Conservation (phyloP, 768 basidiomycete species). For the Dentipellis sp. region DNA sequence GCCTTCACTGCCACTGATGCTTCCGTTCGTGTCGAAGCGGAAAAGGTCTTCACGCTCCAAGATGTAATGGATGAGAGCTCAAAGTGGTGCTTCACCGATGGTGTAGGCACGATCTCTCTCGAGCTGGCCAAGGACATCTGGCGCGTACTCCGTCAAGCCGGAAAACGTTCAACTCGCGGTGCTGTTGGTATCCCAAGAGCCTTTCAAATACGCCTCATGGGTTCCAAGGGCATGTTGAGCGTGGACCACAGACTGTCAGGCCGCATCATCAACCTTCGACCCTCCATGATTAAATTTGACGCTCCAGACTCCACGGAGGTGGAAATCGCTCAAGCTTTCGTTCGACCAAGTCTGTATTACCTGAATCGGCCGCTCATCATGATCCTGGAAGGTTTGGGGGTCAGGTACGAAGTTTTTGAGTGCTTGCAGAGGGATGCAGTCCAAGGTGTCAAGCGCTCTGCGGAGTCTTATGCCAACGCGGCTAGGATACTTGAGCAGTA, state of each 20-base stretch:
- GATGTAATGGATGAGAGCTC: slow-evolving; percentile 34
- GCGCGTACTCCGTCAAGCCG: slow-evolving; percentile 28
- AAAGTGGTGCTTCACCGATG: slow-evolving; percentile 55
- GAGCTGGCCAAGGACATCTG: slow-evolving; percentile 43
- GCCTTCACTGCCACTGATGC: slow-evolving; percentile 71
- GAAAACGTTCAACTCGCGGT: slow-evolving; percentile 25
- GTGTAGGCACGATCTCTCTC: slow-evolving; percentile 54
- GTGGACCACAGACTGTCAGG: slow-evolving; percentile 47
- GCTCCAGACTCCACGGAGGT: slow-evolving; percentile 35
- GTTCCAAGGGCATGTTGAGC: slow-evolving; percentile 58
- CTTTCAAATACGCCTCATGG: slow-evolving; percentile 52
- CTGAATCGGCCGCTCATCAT: slow-evolving; percentile 60
- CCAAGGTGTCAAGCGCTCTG: slow-evolving; percentile 33
- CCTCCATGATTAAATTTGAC: slow-evolving; percentile 65
- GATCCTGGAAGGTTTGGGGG: slow-evolving; percentile 50
- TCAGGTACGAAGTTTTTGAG: slow-evolving; percentile 45
- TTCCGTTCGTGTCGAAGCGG: slow-evolving; percentile 32
- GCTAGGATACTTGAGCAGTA: slow-evolving; percentile 42
- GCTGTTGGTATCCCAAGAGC: slow-evolving; percentile 34
- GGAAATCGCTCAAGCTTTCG: slow-evolving; percentile 60
- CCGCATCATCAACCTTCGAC: slow-evolving; percentile 39
- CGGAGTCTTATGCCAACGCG: slow-evolving; percentile 32
- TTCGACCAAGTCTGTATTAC: slow-evolving; percentile 46
- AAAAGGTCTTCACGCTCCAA: slow-evolving; percentile 30
- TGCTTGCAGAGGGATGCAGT: slow-evolving; percentile 45